phyloP scores from a whole-genome alignment of 1,284 basidiomycete species.

The Austroboletus niveus region DNA sequence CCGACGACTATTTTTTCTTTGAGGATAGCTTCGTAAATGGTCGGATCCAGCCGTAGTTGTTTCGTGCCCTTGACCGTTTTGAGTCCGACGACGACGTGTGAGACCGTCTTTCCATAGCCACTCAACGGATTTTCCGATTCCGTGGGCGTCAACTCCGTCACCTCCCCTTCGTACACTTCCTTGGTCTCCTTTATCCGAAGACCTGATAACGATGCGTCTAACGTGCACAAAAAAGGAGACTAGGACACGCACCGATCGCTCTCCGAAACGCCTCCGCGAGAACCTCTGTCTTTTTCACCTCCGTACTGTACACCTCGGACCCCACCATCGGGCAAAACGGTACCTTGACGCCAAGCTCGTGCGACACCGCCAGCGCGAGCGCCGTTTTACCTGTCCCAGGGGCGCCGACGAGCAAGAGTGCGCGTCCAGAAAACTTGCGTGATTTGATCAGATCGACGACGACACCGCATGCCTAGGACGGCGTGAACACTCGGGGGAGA shows the following conservation, averaged over 20 bases:
- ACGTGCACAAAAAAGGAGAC: too few species aligned
- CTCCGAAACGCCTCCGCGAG: slow-evolving; percentile 94
- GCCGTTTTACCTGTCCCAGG: slow-evolving; percentile 97
- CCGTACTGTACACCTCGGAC: slow-evolving; percentile 93
- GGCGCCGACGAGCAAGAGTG: slow-evolving; percentile 83
- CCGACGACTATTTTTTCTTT: slow-evolving; percentile 98
- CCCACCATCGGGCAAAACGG: slow-evolving; percentile 99
- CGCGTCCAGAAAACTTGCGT: slow-evolving; percentile 90
- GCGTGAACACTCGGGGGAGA: slow-evolving; percentile 3
- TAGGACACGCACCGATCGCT: slow-evolving; percentile 80
- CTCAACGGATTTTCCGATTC: slow-evolving; percentile 95
- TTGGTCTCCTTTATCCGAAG: slow-evolving; percentile 98
- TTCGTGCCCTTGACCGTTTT: slow-evolving; percentile 99
- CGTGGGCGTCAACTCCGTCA: slow-evolving; percentile 94
- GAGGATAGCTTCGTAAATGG: slow-evolving; percentile 95
- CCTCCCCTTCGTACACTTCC: slow-evolving; percentile 98
- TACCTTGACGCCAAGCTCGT: slow-evolving; percentile 92
- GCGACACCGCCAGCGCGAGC: slow-evolving; percentile 89
- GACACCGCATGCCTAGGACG: slow-evolving; percentile 78
- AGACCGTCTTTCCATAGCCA: slow-evolving; percentile 98
- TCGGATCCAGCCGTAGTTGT: slow-evolving; percentile 92
- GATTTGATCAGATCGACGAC: slow-evolving; percentile 89
- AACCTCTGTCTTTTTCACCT: slow-evolving; percentile 99
- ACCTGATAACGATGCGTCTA: slow-evolving; percentile 45
- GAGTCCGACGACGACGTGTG: slow-evolving; percentile 93